Percentiles rank a stretch among this genome's conserved stretches.
phyloP scores from a whole-genome alignment of 306 rosid species.

The Comarum palustre region DNA sequence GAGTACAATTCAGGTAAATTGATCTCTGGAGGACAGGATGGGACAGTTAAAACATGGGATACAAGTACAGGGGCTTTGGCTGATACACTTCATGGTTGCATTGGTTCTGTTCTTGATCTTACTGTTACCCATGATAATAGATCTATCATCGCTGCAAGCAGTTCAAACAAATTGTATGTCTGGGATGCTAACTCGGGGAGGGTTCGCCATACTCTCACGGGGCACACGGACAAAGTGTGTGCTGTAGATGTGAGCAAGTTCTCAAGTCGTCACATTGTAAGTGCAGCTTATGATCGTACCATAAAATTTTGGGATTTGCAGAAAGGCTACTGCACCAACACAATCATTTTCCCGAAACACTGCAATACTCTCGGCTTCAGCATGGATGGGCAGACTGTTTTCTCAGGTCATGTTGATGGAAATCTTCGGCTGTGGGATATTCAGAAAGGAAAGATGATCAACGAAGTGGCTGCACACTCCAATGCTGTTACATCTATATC shows the following conservation, averaged over 20 bases:
- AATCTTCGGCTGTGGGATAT: conserved; percentile 91
- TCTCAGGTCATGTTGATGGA: conserved; percentile 92
- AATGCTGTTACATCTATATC: conserved; percentile 77
- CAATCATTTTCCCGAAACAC: conserved; percentile 72
- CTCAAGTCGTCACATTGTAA: conserved; percentile 81
- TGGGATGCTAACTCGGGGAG: conserved; percentile 86
- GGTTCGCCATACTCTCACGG: conserved; percentile 83
- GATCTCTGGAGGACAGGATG: conserved; percentile 93
- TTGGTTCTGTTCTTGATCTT: conserved; percentile 92
- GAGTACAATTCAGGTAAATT: conserved; percentile 69
- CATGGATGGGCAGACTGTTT: conserved; percentile 82
- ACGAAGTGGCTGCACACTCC: conserved; percentile 95
- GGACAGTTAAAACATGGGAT: conserved; percentile 87
- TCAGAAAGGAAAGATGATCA: conserved; percentile 69
- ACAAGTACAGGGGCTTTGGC: conserved; percentile 61
- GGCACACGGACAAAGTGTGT: conserved; percentile 93
- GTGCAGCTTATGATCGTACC: conserved; percentile 94
- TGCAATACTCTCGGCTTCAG: conserved; percentile 89
- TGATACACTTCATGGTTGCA: conserved; percentile 71
- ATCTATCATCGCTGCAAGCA: conserved; percentile 93
- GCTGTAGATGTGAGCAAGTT: conserved; percentile 87
- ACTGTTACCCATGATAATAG: conserved; percentile 76
- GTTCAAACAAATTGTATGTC: conserved; percentile 83
- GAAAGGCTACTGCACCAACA: conserved; percentile 92
- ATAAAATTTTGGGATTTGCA: conserved; percentile 92